phyloP scores from a whole-genome alignment of 2,329 filamentous ascomycete species.

The Amauroascus verrucosus region DNA sequence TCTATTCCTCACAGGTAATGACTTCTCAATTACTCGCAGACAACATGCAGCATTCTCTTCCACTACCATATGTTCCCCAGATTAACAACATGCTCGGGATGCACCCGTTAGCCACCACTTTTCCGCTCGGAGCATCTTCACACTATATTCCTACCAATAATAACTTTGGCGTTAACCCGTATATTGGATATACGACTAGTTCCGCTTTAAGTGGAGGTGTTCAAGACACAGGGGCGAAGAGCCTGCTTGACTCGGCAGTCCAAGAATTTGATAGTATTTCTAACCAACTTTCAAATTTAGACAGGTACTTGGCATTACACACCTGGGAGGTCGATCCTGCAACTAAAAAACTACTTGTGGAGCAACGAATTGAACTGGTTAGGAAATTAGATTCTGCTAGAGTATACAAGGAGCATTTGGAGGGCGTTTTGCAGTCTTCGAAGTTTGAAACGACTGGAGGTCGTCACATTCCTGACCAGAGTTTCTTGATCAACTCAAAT shows the following conservation, averaged over 20 bases:
- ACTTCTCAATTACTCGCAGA: neutral
- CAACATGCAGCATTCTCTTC: slow-evolving; percentile 2
- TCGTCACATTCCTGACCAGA: neutral
- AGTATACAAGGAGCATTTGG: slow-evolving; percentile 28
- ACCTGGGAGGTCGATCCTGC: slow-evolving; percentile 29
- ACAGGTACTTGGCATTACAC: slow-evolving; percentile 32
- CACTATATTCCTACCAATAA: neutral
- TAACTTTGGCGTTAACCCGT: neutral
- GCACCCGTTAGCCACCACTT: neutral
- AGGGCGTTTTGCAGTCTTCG: slow-evolving; percentile 19
- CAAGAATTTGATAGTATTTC: slow-evolving; percentile 26
- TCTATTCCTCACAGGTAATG: slow-evolving; percentile 1
- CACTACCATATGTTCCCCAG: slow-evolving; percentile 1
- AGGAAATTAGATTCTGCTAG: slow-evolving; percentile 30
- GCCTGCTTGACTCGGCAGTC: slow-evolving; percentile 23
- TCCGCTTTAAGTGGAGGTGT: neutral
- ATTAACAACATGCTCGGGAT: slow-evolving; percentile 4
- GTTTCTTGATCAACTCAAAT: neutral
- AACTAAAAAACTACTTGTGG: slow-evolving; percentile 28
- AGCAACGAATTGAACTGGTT: slow-evolving; percentile 30
- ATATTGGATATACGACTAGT: neutral
- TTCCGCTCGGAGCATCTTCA: neutral
- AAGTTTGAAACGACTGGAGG: slow-evolving; percentile 1
- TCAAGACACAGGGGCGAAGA: slow-evolving; percentile 1
- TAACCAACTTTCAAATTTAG: slow-evolving; percentile 27